Conservation (phyloP, 208 protist genomes). For the Leishmania braziliensis region DNA sequence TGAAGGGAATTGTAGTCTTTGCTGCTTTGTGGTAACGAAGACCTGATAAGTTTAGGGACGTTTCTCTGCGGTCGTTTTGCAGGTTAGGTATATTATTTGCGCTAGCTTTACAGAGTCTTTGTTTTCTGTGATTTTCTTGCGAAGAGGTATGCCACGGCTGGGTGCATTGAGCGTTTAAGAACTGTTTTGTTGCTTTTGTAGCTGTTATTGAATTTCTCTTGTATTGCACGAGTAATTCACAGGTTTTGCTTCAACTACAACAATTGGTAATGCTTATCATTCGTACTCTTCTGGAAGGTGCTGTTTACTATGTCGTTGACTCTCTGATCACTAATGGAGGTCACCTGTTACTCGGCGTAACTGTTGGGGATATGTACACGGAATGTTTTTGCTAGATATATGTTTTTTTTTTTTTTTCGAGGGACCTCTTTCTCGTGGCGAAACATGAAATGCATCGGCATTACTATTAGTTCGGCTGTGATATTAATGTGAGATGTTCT, state of each 20-base stretch:
- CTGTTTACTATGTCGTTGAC: not conserved
- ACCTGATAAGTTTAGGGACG: not conserved
- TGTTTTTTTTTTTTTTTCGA: no score
- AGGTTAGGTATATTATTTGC: not conserved
- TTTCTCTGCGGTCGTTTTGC: fast-evolving
- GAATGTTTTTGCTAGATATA: not conserved
- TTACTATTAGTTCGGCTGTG: no score
- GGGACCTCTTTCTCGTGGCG: no score
- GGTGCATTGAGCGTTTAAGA: no score
- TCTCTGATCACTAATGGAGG: not conserved
- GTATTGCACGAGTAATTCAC: not conserved
- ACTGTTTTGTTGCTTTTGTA: no score
- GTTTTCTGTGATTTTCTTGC: not conserved
- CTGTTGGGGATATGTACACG: not conserved
- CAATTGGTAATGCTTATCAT: not conserved
- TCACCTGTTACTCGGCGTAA: not conserved
- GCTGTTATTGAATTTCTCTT: not conserved
- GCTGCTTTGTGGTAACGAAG: not conserved
- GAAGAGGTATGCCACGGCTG: not conserved
- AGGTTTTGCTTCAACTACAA: not conserved
- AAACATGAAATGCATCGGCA: no score
- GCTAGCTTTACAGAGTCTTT: not conserved
- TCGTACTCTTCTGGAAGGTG: not conserved
- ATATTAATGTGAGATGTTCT: no score
- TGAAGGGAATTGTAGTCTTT: not conserved